These are phyloP conservation scores for Candida corydali DNA, from an alignment of 805 yeast species.

Conservation along the genomic window DNA sequence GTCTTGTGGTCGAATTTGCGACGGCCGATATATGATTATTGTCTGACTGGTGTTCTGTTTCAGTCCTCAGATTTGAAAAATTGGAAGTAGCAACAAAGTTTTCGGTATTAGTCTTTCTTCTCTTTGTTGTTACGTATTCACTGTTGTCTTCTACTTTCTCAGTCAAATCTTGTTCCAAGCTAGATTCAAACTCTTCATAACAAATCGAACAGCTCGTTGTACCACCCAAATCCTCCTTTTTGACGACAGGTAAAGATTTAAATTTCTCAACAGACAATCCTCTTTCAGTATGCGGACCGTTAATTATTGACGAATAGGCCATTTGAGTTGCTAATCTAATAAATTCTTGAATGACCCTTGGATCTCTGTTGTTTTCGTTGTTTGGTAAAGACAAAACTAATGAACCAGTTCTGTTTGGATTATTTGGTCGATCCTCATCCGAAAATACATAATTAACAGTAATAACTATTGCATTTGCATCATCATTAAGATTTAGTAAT, in stretches of 20 bases:
- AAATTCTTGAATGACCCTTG: constrained; percentile 55
- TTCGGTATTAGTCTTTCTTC: constrained; percentile 18
- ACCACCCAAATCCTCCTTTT: constrained; percentile 6
- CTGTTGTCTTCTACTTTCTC: too few species aligned
- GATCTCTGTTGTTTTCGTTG: constrained; percentile 54
- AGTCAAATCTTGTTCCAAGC: too few species aligned
- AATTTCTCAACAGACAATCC: constrained; percentile 55
- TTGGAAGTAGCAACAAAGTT: constrained; percentile 4
- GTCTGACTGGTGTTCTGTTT: neutral
- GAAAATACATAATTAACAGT: constrained; percentile 43
- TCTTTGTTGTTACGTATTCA: constrained; percentile 15
- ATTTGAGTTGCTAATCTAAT: constrained; percentile 65
- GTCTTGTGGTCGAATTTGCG: neutral
- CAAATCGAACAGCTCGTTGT: constrained; percentile 57
- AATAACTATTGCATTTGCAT: constrained; percentile 29
- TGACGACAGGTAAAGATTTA: constrained; percentile 40
- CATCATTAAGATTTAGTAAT: too few species aligned
- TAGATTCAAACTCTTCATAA: constrained; percentile 44
- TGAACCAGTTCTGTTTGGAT: constrained; percentile 50
- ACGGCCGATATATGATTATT: too few species aligned
- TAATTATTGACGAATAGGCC: constrained; percentile 60
- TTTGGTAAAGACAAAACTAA: constrained; percentile 65
- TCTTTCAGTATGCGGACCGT: constrained; percentile 42
- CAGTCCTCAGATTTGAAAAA: constrained; percentile 4
- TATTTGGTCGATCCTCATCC: constrained; percentile 34